These are phyloP conservation scores for Exophiala mesophila DNA, from an alignment of 2,329 filamentous ascomycete species.

Conservation along the genomic window DNA sequence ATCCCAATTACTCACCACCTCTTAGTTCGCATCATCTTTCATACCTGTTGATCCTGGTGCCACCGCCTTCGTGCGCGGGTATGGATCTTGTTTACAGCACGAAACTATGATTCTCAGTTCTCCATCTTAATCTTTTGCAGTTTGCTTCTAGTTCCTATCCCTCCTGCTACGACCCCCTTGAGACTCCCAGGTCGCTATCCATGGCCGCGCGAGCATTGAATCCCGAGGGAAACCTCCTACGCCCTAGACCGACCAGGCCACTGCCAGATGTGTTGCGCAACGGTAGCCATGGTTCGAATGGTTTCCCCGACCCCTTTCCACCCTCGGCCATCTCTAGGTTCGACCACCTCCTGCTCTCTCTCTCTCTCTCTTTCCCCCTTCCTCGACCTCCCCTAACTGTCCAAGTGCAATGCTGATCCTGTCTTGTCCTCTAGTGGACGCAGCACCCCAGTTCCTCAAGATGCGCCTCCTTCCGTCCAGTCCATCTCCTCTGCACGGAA, in stretches of 20 bases:
- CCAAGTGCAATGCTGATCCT: neutral
- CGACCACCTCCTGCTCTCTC: too few relatives aligned
- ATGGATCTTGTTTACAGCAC: neutral
- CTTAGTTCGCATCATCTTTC: too few relatives aligned
- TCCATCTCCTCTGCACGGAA: conserved; percentile 81
- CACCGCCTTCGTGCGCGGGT: neutral
- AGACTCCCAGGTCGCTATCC: neutral
- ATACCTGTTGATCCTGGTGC: neutral
- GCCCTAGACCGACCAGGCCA: conserved; percentile 10
- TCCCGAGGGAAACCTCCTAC: conserved; percentile 19
- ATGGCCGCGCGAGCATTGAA: conserved; percentile 14
- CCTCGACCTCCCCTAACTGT: conserved; percentile 4
- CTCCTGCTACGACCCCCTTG: neutral
- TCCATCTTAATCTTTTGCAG: conserved; percentile 1
- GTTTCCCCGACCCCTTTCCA: conserved; percentile 27
- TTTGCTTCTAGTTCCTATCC: neutral
- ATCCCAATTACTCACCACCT: too few relatives aligned
- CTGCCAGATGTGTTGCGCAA: conserved; percentile 16
- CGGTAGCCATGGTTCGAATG: conserved; percentile 26
- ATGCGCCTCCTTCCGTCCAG: conserved; percentile 88
- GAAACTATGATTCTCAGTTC: conserved; percentile 1
- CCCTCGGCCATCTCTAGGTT: conserved; percentile 36
- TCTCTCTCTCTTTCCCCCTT: conserved; percentile 1
- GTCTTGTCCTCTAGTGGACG: conserved; percentile 55
- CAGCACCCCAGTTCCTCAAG: conserved; percentile 76